Conservation (phyloP, 2,329 filamentous ascomycete genomes). For the Pochonia chlamydosporia region DNA sequence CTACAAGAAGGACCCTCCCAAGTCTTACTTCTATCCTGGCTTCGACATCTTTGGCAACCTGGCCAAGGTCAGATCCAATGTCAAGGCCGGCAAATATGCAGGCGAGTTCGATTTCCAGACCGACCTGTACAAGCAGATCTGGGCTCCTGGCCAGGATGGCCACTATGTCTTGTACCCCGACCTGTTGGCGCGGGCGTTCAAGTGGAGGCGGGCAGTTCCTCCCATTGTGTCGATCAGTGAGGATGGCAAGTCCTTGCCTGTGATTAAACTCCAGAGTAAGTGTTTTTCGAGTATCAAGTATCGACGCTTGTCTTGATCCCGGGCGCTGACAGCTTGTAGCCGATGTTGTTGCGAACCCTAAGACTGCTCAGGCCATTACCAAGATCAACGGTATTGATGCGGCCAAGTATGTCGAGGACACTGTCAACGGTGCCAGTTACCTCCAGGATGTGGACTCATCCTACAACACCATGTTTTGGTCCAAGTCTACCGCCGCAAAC, state of each 20-base stretch:
- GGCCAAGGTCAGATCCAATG: conserved; percentile 37
- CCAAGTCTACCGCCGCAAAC: conserved; percentile 13
- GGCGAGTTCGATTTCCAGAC: conserved; percentile 51
- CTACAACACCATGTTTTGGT: conserved; percentile 34
- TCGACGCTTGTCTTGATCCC: neutral
- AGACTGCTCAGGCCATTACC: conserved; percentile 16
- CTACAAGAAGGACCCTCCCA: conserved; percentile 45
- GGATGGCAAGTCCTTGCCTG: conserved; percentile 17
- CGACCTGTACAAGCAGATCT: conserved; percentile 46
- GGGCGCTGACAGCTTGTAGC: neutral
- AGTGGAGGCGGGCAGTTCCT: conserved; percentile 17
- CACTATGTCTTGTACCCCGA: conserved; percentile 41
- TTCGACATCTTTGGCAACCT: conserved; percentile 42
- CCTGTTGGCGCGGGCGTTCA: conserved; percentile 10
- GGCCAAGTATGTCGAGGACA: conserved; percentile 15
- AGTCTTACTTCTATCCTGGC: conserved; percentile 41
- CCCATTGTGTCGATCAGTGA: conserved; percentile 33
- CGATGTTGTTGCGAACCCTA: conserved; percentile 14
- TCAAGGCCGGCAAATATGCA: conserved; percentile 33
- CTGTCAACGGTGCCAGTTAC: conserved; percentile 12
- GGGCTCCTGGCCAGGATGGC: conserved; percentile 52
- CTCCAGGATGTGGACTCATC: conserved; percentile 22
- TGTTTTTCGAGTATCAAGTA: neutral
- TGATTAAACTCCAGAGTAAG: conserved; percentile 16
- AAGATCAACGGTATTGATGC: conserved; percentile 21